Conservation (phyloP, 164 flowering plant species). For the Vitis cinerea region DNA sequence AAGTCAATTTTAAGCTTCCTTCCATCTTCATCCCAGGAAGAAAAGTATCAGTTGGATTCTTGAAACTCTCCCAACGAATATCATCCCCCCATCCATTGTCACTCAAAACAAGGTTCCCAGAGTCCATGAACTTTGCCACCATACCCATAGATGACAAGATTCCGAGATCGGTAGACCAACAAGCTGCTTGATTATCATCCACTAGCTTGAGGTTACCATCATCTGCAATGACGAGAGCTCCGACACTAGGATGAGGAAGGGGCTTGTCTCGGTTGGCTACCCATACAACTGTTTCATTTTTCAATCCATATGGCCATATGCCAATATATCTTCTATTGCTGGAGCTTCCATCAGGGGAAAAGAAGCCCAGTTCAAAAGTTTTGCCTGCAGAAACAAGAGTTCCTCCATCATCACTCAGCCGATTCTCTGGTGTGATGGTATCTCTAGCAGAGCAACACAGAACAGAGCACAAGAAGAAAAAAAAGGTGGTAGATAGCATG, state of each 20-base stretch:
- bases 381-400: too few relatives aligned
- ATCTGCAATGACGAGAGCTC: slow-evolving; percentile 9
- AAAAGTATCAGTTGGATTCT: slow-evolving; percentile 30
- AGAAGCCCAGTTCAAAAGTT: too few relatives aligned
- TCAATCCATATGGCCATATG: too few relatives aligned
- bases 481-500: too few relatives aligned
- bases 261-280: slow-evolving; percentile 30
- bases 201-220: slow-evolving; percentile 25
- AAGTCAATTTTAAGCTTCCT: slow-evolving; percentile 12
- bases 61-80: slow-evolving; percentile 28
- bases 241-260: slow-evolving; percentile 1
- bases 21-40: slow-evolving; percentile 34
- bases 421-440: too few relatives aligned
- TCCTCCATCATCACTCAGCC: too few relatives aligned
- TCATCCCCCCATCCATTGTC: background rate
- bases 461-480: too few relatives aligned
- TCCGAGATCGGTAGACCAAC: slow-evolving; percentile 19
- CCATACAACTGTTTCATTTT: slow-evolving; percentile 19
- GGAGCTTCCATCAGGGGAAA: too few relatives aligned
- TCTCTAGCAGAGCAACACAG: too few relatives aligned
- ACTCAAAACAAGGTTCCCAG: slow-evolving; percentile 19
- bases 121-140: slow-evolving; percentile 16
- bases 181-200: slow-evolving; percentile 8
- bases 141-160: background rate
- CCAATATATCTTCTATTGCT: too few relatives aligned